Percentiles rank a stretch among this genome's conserved stretches.
Evolutionary conservation across 805 yeast genomes (phyloP).

Genomic region (Pichia californica): DNA sequence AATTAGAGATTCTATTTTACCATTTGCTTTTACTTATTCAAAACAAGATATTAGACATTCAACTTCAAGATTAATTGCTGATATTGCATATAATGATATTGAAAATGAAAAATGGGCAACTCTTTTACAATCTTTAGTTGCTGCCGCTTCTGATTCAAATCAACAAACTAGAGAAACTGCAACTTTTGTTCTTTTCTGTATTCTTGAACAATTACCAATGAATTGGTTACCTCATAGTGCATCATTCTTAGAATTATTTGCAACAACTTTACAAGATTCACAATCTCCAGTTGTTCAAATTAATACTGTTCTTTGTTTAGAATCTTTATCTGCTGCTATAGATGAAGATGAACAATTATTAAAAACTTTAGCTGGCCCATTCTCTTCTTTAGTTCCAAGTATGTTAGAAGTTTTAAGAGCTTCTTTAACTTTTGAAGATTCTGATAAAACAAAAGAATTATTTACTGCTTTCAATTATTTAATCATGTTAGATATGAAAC

Average conservation of each 20-base stretch:
- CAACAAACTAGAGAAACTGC: constrained; percentile 70
- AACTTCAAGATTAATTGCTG: constrained; percentile 80
- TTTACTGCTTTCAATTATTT: constrained; percentile 83
- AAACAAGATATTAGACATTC: constrained; percentile 73
- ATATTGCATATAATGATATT: constrained; percentile 74
- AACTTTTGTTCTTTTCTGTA: constrained; percentile 66
- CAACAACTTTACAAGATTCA: constrained; percentile 57
- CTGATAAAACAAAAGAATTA: constrained; percentile 62
- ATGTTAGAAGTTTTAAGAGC: constrained; percentile 78
- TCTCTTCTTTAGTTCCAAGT: constrained; percentile 63
- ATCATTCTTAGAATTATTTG: constrained; percentile 67
- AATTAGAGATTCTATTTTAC: constrained; percentile 63
- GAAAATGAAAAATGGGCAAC: constrained; percentile 64
- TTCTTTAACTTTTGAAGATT: constrained; percentile 64
- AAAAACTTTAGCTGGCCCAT: constrained; percentile 37
- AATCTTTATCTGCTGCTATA: constrained; percentile 57
- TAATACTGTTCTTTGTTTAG: constrained; percentile 75
- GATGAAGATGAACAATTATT: constrained; percentile 52
- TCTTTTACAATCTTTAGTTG: constrained; percentile 63
- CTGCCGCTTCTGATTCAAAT: constrained; percentile 49
- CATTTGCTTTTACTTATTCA: constrained; percentile 60
- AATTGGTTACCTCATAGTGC: constrained; percentile 50
- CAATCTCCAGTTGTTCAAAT: constrained; percentile 69
- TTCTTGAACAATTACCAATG: constrained; percentile 66
- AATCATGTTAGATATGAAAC: constrained; percentile 65